phyloP scores from a whole-genome alignment of 2,329 filamentous ascomycete genomes.

The Aspergillus novofumigatus region DNA sequence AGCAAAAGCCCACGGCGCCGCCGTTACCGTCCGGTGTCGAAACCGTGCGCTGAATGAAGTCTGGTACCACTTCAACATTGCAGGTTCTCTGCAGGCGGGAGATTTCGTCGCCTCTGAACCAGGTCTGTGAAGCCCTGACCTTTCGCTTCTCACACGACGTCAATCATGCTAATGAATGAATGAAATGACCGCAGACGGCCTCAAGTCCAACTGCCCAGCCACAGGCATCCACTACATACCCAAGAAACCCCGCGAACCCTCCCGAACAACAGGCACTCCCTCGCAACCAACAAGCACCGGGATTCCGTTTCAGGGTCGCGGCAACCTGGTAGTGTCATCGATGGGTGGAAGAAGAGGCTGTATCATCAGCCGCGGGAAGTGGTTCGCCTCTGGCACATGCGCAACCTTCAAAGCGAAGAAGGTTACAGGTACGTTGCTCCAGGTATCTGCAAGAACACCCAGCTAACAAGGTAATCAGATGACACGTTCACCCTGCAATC shows the following conservation, averaged over 20 bases:
- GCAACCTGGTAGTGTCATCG: constrained; percentile 54
- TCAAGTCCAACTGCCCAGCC: constrained; percentile 59
- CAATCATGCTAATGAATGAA: neutral
- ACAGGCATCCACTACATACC: constrained; percentile 62
- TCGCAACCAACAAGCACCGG: constrained; percentile 29
- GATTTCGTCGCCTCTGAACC: constrained; percentile 31
- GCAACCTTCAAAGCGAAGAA: constrained; percentile 49
- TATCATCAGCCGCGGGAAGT: constrained; percentile 62
- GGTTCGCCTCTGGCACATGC: constrained; percentile 65
- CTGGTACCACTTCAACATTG: constrained; percentile 62
- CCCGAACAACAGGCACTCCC: constrained; percentile 31
- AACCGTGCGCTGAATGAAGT: constrained; percentile 49
- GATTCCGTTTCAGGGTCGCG: constrained; percentile 53
- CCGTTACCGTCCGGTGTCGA: constrained; percentile 57
- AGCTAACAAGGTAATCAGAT: constrained; percentile 12
- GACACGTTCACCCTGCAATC: constrained; percentile 52
- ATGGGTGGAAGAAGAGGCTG: constrained; percentile 49
- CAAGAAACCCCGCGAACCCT: constrained; percentile 46
- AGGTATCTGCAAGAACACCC: neutral
- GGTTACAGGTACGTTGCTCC: constrained; percentile 23
- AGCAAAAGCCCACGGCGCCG: constrained; percentile 48
- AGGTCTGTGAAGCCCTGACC: constrained; percentile 23
- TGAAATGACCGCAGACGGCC: constrained; percentile 42
- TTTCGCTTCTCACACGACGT: neutral
- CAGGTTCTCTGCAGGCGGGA: constrained; percentile 41